Conservation (phyloP, 192 early-diverging fungal genomes). For the Coemansia sp. region DNA sequence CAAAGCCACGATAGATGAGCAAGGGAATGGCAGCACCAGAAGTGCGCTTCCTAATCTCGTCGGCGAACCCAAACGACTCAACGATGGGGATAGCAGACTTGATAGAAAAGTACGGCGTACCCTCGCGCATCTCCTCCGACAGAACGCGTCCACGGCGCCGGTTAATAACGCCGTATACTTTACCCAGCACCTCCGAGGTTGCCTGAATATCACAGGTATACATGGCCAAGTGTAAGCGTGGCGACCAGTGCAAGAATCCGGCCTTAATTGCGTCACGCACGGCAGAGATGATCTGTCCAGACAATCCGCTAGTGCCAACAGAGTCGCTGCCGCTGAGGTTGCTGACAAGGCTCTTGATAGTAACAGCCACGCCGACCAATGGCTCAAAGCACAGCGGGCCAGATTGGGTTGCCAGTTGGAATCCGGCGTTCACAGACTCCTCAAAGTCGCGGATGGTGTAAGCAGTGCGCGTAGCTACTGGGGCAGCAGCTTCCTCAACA, state of each 20-base stretch:
- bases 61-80: slow-evolving; percentile 99
- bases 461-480: slow-evolving; percentile 12
- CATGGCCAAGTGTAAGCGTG: slow-evolving; percentile 93
- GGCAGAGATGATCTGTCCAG: slow-evolving; percentile 87
- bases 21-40: slow-evolving; percentile 95
- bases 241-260: slow-evolving; percentile 92
- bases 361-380: slow-evolving; percentile 73
- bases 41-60: slow-evolving; percentile 95
- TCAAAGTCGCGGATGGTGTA: slow-evolving; percentile 69
- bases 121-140: slow-evolving; percentile 97
- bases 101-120: slow-evolving; percentile 95
- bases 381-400: slow-evolving; percentile 97
- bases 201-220: slow-evolving; percentile 98
- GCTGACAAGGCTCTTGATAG: slow-evolving; percentile 33
- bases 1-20: slow-evolving; percentile 94
- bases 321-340: slow-evolving; percentile 11
- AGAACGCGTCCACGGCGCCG: slow-evolving; percentile 89
- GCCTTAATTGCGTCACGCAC: slow-evolving; percentile 81
- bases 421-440: slow-evolving; percentile 83
- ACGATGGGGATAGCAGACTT: slow-evolving; percentile 87
- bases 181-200: slow-evolving; percentile 91
- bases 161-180: slow-evolving; percentile 93
- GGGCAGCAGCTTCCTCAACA: not conserved
- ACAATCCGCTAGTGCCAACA: slow-evolving; percentile 22
- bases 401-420: slow-evolving; percentile 86